Base-by-base conservation (phyloP, 352 stramenopile species). In the Thalassiosira sp. region DNA sequence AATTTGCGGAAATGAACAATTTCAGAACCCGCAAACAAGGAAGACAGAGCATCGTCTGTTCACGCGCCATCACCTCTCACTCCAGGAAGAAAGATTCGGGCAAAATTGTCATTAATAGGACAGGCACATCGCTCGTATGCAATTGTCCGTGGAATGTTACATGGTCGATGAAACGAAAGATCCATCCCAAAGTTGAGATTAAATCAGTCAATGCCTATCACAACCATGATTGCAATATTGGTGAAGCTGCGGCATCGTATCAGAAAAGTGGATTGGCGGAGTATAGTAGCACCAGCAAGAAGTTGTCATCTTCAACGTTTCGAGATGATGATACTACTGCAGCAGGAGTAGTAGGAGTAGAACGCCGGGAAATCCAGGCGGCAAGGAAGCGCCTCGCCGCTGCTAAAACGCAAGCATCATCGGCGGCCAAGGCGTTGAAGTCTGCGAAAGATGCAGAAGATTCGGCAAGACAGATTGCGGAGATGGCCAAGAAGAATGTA, bases 311-410 rank as follows among this genome's bases (percentile, higher is more conserved):
- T n/a, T n/a, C n/a, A n/a, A n/a, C n/a, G n/a, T n/a, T n/a, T n/a
- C n/a, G n/a, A n/a, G n/a, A n/a, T n/a, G n/a, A n/a, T n/a, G n/a
- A n/a, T n/a, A n/a, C n/a, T n/a, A n/a, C n/a, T n/a, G n/a, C n/a
- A n/a, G n/a, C n/a, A n/a, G n/a, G n/a, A n/a, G n/a, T n/a, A n/a
- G n/a, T n/a, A n/a, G n/a, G n/a, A n/a, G n/a, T n/a, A n/a, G n/a
- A n/a, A n/a, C n/a, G n/a, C n/a, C n/a, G n/a, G n/a, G 53, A 43
- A 49, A 62, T 49, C 15, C n/a, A 48, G 20, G 53, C 16, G 11
- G 11, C 42, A 6, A 49, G 8, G 53, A 28, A 49, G 42, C 53
- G 53, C n/a, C 53, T 62, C 28, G 53, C 31, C n/a, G 53, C 53
- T 3, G 52, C 53, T n/a, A 62, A 62, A 6, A 25, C 13, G 28